These are phyloP conservation scores for Guadua angustifolia DNA, from an alignment of 176 grass and related monocot species.

Conservation along the genomic window DNA sequence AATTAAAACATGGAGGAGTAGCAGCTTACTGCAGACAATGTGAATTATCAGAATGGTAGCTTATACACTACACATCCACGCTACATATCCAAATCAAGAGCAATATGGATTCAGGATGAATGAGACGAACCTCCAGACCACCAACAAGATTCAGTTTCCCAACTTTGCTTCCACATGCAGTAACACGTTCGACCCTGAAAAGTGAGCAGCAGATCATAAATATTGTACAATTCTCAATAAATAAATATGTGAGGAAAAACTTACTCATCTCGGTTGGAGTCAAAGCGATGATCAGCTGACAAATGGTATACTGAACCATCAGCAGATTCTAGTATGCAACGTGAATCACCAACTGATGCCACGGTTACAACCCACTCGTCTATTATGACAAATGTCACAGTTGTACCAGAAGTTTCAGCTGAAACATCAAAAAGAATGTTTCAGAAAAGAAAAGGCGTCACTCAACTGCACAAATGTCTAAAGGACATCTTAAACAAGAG, in stretches of 20 bases:
- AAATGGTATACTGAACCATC: constrained; percentile 80
- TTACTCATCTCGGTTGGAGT: constrained; percentile 88
- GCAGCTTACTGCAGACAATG: not conserved
- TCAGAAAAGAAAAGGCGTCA: constrained; percentile 14
- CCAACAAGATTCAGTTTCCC: constrained; percentile 84
- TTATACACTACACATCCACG: not conserved
- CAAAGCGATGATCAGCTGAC: constrained; percentile 86
- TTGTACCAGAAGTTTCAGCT: constrained; percentile 81
- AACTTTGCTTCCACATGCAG: constrained; percentile 79
- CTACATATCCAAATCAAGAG: constrained; percentile 12
- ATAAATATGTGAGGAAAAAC: constrained; percentile 9
- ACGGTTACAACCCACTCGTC: constrained; percentile 96
- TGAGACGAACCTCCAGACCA: constrained; percentile 77
- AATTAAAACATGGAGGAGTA: not conserved
- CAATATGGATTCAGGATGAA: constrained; percentile 6
- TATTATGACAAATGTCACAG: constrained; percentile 91
- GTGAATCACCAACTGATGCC: constrained; percentile 90
- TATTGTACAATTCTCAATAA: constrained; percentile 20
- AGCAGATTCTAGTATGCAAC: constrained; percentile 84
- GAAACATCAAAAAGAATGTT: constrained; percentile 36
- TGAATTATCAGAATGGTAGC: not conserved
- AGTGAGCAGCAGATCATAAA: constrained; percentile 32
- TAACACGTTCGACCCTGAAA: constrained; percentile 80
- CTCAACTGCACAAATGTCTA: constrained; percentile 4
- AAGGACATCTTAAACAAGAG: not conserved